phyloP scores from a whole-genome alignment of 768 basidiomycete genomes.

The Lactifluus piperatus region DNA sequence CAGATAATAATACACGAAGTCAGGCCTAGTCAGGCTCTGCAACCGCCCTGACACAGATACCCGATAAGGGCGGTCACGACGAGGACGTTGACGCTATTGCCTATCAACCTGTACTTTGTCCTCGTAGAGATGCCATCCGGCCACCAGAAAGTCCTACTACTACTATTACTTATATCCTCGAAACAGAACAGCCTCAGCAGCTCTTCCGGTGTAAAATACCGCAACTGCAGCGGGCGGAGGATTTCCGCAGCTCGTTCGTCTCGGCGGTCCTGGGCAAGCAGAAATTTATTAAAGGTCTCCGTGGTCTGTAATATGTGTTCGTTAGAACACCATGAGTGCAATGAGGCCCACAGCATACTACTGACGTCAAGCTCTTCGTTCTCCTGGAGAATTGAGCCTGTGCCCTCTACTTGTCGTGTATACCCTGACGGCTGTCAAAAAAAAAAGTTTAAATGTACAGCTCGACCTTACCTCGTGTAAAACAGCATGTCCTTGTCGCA shows the following conservation, averaged over 20 bases:
- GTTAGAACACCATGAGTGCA: neutral
- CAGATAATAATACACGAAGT: no score
- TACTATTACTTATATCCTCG: constrained; percentile 23
- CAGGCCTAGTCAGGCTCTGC: neutral
- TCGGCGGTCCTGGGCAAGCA: constrained; percentile 34
- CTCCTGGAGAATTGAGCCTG: constrained; percentile 70
- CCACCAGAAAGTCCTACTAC: constrained; percentile 43
- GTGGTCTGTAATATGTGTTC: constrained; percentile 41
- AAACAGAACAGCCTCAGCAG: constrained; percentile 63
- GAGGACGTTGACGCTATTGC: constrained; percentile 75
- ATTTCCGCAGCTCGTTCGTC: constrained; percentile 41
- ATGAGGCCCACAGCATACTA: constrained; percentile 21
- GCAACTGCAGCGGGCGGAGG: constrained; percentile 49
- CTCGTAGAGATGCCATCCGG: constrained; percentile 51
- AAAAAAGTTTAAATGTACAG: neutral
- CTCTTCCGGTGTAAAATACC: constrained; percentile 71
- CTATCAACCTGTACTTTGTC: constrained; percentile 67
- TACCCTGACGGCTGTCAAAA: constrained; percentile 42
- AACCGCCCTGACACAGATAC: constrained; percentile 35
- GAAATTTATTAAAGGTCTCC: constrained; percentile 46
- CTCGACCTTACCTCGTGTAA: constrained; percentile 55
- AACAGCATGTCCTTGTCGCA: constrained; percentile 60
- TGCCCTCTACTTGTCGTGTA: constrained; percentile 64
- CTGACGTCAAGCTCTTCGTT: constrained; percentile 57
- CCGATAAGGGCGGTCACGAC: constrained; percentile 56